Evolutionary conservation across 805 yeast species (phyloP).

Genomic region (Ascoidea tarda): DNA sequence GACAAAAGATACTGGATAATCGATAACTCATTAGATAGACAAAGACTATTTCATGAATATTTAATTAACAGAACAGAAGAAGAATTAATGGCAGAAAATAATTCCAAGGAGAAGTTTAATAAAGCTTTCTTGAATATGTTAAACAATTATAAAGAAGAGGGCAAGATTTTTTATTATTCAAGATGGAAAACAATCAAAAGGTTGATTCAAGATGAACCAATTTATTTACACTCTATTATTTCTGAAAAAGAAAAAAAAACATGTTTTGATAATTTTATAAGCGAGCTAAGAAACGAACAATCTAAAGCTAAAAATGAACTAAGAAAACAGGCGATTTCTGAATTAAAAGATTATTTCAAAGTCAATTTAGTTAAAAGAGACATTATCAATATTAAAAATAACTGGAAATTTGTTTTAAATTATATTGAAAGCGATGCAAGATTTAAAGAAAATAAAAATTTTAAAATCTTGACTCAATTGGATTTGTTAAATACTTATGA

Average conservation of each 20-base stretch:
- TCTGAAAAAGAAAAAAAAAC: constrained; percentile 42
- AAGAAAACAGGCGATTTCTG: constrained; percentile 35
- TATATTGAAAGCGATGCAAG: constrained; percentile 30
- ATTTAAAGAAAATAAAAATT: constrained; percentile 45
- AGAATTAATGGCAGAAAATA: constrained; percentile 37
- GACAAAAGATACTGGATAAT: constrained; percentile 60
- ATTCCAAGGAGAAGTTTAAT: constrained; percentile 40
- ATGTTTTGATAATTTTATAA: constrained; percentile 38
- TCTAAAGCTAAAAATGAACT: constrained; percentile 14
- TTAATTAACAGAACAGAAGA: constrained; percentile 33
- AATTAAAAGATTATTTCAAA: constrained; percentile 36
- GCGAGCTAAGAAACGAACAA: constrained; percentile 20
- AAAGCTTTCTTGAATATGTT: constrained; percentile 36
- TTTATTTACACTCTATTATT: constrained; percentile 44
- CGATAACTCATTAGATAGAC: constrained; percentile 44
- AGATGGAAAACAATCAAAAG: constrained; percentile 48
- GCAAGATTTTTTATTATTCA: constrained; percentile 31
- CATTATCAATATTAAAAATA: constrained; percentile 12
- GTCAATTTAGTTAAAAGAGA: constrained; percentile 11
- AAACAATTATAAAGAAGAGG: constrained; percentile 21
- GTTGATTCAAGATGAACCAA: constrained; percentile 49
- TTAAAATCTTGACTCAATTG: constrained; percentile 32
- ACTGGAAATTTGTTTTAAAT: constrained; percentile 25
- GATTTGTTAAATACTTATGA: constrained; percentile 48
- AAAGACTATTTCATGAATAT: constrained; percentile 50